Evolutionary conservation across 2,329 filamentous ascomycete genomes (phyloP).

Genomic region (Neonectria ditissima): DNA sequence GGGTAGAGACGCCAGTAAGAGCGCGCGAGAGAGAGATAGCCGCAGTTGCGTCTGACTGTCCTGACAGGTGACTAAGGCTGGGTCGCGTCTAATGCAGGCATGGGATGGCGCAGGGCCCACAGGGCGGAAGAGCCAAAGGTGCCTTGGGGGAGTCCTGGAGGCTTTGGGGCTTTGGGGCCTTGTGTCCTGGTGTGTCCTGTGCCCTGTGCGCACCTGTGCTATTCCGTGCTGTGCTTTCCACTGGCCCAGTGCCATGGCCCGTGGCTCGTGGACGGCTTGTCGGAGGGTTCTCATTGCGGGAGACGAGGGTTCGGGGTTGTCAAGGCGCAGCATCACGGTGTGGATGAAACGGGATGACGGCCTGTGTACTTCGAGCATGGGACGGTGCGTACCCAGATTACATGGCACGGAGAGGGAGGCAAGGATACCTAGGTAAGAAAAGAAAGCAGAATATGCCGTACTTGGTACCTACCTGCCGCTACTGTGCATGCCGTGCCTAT

Average conservation of each 20-base stretch:
- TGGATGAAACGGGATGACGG: slow-evolving; percentile 32
- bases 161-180: slow-evolving; percentile 31
- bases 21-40: slow-evolving; percentile 43
- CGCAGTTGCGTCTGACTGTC: slow-evolving; percentile 48
- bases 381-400: slow-evolving; percentile 11
- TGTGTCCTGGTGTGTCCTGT: slow-evolving; percentile 29
- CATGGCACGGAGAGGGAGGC: slow-evolving; percentile 23
- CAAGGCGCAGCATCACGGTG: slow-evolving; percentile 45
- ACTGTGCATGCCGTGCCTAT: slow-evolving; percentile 9
- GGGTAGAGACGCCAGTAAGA: slow-evolving; percentile 45
- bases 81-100: slow-evolving; percentile 46
- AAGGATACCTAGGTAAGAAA: slow-evolving; percentile 29
- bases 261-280: slow-evolving; percentile 25
- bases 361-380: slow-evolving; percentile 29
- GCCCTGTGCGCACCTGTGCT: slow-evolving; percentile 35
- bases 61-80: slow-evolving; percentile 48
- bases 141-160: slow-evolving; percentile 47
- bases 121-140: slow-evolving; percentile 40
- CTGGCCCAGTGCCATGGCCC: neutral
- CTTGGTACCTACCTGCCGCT: neutral
- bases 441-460: neutral
- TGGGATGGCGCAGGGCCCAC: slow-evolving; percentile 43
- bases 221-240: slow-evolving; percentile 28
- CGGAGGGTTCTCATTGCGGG: slow-evolving; percentile 36
- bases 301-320: slow-evolving; percentile 38